These are phyloP conservation scores for Talaromyces sp. DNA, from an alignment of 2,329 filamentous ascomycete species.

Conservation along the genomic window DNA sequence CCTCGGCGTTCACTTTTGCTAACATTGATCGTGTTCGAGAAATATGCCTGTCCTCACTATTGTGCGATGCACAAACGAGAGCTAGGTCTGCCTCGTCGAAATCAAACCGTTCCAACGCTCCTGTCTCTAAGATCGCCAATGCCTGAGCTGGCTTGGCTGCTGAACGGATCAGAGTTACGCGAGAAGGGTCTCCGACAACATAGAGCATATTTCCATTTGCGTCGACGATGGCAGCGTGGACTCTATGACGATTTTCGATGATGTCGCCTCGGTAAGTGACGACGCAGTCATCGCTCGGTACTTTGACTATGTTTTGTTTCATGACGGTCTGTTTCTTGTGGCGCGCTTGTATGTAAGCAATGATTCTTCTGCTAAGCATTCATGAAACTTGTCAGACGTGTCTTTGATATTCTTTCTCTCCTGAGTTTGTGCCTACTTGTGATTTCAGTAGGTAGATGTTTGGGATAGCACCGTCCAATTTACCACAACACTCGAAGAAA, in stretches of 20 bases:
- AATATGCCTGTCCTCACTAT: constrained; percentile 42
- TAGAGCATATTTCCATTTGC: constrained; percentile 38
- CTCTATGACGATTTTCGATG: constrained; percentile 44
- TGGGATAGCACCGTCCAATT: too few species aligned
- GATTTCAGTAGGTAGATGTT: too few species aligned
- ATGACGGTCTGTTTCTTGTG: not conserved
- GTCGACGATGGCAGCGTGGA: constrained; percentile 45
- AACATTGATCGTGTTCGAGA: constrained; percentile 40
- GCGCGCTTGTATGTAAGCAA: too few species aligned
- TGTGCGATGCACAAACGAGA: constrained; percentile 49
- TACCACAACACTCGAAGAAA: too few species aligned
- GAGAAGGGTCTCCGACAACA: constrained; percentile 39
- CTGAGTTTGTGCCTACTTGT: too few species aligned
- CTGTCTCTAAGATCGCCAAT: constrained; percentile 45
- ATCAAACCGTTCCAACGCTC: constrained; percentile 34
- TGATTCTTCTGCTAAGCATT: too few species aligned
- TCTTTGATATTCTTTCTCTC: too few species aligned
- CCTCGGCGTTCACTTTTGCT: constrained; percentile 27
- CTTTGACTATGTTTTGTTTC: not conserved
- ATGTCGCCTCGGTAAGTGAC: constrained; percentile 37
- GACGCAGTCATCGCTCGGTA: constrained; percentile 30
- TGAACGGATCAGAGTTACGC: constrained; percentile 45
- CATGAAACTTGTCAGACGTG: too few species aligned
- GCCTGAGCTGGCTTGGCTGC: constrained; percentile 48
- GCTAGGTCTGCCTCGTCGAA: constrained; percentile 45